phyloP scores from a whole-genome alignment of 2,329 filamentous ascomycete species.

The Thielaviopsis populi region DNA sequence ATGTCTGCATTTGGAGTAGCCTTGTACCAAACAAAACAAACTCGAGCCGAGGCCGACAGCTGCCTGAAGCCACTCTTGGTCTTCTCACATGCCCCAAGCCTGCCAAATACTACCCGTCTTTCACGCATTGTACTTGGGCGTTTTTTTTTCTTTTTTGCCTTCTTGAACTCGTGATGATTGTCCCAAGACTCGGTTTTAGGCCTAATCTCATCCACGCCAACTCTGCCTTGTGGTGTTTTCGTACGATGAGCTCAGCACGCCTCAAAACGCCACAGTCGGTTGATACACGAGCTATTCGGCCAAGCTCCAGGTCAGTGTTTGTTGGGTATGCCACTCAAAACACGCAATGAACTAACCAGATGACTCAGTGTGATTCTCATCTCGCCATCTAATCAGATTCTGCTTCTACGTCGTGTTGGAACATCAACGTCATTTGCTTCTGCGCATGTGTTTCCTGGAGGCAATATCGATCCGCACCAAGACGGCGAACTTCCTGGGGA shows the following conservation, averaged over 20 bases:
- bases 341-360: neutral
- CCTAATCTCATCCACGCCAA: neutral
- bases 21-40: neutral
- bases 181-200: neutral
- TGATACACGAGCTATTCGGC: neutral
- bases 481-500: constrained; percentile 46
- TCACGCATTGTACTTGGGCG: neutral
- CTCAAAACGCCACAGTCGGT: neutral
- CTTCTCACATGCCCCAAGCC: neutral
- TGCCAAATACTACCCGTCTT: neutral
- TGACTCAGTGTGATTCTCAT: constrained; percentile 52
- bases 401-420: constrained; percentile 73
- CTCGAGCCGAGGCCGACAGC: neutral
- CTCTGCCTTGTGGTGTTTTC: neutral
- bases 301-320: constrained; percentile 9
- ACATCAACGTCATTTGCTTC: constrained; percentile 75
- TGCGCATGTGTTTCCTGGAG: constrained; percentile 90
- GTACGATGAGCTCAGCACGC: neutral
- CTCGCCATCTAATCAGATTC: constrained; percentile 71
- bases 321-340: neutral
- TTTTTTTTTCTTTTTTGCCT: neutral
- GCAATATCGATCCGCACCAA: constrained; percentile 62
- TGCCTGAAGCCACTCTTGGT: neutral
- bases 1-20: neutral
- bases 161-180: neutral